Base-by-base conservation (phyloP, 2,329 filamentous ascomycete genomes). In the Knoxdaviesia capensis region DNA sequence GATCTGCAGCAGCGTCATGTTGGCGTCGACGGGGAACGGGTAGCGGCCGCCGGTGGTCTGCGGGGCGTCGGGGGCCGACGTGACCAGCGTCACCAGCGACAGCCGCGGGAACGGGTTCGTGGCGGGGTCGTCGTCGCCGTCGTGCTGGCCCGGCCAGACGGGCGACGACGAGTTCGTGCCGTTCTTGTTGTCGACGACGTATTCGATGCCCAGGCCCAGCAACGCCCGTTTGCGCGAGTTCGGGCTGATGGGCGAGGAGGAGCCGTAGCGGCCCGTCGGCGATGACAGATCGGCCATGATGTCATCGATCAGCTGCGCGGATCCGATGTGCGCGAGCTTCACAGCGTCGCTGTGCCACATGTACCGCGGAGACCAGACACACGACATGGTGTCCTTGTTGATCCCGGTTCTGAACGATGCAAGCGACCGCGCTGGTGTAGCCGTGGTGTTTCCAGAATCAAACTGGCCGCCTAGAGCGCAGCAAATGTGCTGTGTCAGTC, bases 381-480 rank as follows among this genome's bases (percentile, higher is more conserved):
- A 47, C 32, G 44, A 41, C 32, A 46, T 30, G 5, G 41, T 44
- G 41, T 47, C 46, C 34, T 47, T 47, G 40, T 47, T 47, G n/a
- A 46, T 41, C 11, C 44, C 45, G 5, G 28, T 32, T 8, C 43
- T 31, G 10, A 43, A 40, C 20, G 20, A 20, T 20, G 20, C 20
- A 20, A 20, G 20, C 20, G 20, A 20, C 20, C 20, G 20, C 20
- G 20, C 20, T 20, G 2, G 20, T 20, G 20, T 20, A 20, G 20
- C 20, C 3, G 20, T 20, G 20, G 20, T 20, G 20, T 20, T 20
- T 20, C 20, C 20, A 20, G 20, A 20, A 20, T 20, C 3, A 20
- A 20, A 20, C 20, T 20, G 20, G 20, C 20, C 20, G 20, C 20
- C 20, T 20, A 20, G 20, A 20, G 3, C 20, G 20, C 20, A 20